Conservation (phyloP, 2,329 filamentous ascomycete species). For the Colletotrichum eremochloae region DNA sequence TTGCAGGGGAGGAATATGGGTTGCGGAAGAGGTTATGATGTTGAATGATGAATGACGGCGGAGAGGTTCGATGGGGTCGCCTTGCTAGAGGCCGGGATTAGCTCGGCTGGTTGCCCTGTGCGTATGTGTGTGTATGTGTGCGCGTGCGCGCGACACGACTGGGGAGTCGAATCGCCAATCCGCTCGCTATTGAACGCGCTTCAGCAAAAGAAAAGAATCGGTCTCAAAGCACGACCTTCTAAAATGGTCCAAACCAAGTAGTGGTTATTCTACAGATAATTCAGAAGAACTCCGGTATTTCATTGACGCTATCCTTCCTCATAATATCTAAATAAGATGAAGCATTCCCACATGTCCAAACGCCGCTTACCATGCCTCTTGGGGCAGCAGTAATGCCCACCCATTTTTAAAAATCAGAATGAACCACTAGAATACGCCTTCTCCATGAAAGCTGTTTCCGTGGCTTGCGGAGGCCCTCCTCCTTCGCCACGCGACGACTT, state of each 20-base stretch:
- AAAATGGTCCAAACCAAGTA: neutral
- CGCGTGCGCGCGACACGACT: neutral
- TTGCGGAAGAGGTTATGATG: neutral
- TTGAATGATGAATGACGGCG: constrained; percentile 1
- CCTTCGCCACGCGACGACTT: constrained; percentile 26
- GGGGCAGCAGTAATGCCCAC: constrained; percentile 36
- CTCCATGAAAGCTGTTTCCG: neutral
- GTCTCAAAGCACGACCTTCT: too few species aligned
- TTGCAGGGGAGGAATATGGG: neutral
- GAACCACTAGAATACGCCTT: constrained; percentile 5
- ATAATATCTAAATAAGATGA: constrained; percentile 14
- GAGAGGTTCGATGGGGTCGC: constrained; percentile 6
- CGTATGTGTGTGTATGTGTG: neutral
- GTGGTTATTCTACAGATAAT: neutral
- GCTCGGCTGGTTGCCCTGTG: constrained; percentile 26
- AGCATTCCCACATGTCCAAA: constrained; percentile 31
- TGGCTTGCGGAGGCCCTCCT: constrained; percentile 4
- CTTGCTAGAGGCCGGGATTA: constrained; percentile 22
- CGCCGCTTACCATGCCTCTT: constrained; percentile 41
- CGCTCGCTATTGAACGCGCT: neutral
- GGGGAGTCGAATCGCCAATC: neutral
- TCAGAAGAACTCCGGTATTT: constrained; percentile 36
- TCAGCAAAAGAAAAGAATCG: neutral
- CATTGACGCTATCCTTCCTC: constrained; percentile 41
- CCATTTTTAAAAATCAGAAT: constrained; percentile 33